These are phyloP conservation scores for Vigna angularis DNA, from an alignment of 306 rosid genomes.

Conservation along the genomic window DNA sequence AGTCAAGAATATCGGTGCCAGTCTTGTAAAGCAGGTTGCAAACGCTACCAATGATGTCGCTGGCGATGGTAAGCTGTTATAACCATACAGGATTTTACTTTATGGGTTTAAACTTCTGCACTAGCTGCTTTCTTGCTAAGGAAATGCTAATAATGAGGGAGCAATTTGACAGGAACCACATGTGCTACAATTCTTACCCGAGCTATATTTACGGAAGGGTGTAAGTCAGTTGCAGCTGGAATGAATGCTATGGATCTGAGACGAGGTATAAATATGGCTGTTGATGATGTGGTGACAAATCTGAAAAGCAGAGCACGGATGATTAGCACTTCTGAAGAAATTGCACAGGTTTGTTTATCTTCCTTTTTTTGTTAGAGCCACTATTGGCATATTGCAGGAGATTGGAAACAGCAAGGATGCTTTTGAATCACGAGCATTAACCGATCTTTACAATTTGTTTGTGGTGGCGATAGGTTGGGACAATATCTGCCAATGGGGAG, in stretches of 20 bases:
- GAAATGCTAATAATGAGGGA: not conserved
- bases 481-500: slow-evolving; percentile 96
- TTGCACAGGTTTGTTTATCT: slow-evolving; percentile 78
- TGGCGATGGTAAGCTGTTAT: slow-evolving; percentile 80
- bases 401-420: not conserved
- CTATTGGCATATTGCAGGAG: slow-evolving; percentile 9
- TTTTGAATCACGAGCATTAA: not conserved
- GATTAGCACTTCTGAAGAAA: slow-evolving; percentile 99
- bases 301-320: slow-evolving; percentile 91
- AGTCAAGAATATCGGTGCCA: slow-evolving; percentile 90
- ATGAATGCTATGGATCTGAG: slow-evolving; percentile 98
- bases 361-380: not conserved
- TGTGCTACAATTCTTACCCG: slow-evolving; percentile 92
- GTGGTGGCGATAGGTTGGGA: slow-evolving; percentile 71
- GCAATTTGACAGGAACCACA: slow-evolving; percentile 76
- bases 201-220: slow-evolving; percentile 92
- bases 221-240: slow-evolving; percentile 99
- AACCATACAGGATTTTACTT: not conserved
- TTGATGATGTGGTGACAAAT: slow-evolving; percentile 85
- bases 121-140: not conserved
- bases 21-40: slow-evolving; percentile 98
- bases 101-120: not conserved
- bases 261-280: slow-evolving; percentile 93
- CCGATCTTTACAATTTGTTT: not conserved
- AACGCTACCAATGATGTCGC: slow-evolving; percentile 96